Percentiles rank a stretch among this genome's conserved stretches.
phyloP scores from a whole-genome alignment of 2,329 filamentous ascomycete species.

The Stemphylium lycopersici region DNA sequence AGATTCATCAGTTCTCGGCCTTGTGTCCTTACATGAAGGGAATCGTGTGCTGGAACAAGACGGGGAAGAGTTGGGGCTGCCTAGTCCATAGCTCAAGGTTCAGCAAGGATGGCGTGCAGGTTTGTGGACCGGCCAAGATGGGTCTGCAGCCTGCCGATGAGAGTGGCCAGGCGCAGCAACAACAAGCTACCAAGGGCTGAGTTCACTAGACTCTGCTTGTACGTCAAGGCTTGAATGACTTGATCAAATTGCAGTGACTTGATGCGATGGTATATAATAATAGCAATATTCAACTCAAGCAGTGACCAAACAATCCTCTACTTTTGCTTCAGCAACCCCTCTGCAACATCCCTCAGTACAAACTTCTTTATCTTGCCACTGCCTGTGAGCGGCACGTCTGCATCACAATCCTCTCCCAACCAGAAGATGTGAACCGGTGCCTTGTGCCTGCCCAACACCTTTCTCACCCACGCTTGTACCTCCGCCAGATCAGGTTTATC shows the following conservation, averaged over 20 bases:
- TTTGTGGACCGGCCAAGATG: conserved; percentile 51
- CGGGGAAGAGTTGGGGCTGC: conserved; percentile 54
- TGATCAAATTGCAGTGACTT: too few relatives aligned
- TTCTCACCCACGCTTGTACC: conserved; percentile 47
- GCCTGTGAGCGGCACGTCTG: conserved; percentile 50
- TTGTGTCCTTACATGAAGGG: conserved; percentile 64
- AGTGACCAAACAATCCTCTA: background rate
- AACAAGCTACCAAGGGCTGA: conserved; percentile 14
- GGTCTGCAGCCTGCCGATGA: conserved; percentile 43
- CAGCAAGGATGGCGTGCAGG: conserved; percentile 50
- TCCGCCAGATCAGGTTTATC: conserved; percentile 41
- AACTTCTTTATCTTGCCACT: conserved; percentile 56
- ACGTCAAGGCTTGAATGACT: too few relatives aligned
- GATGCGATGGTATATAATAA: too few relatives aligned
- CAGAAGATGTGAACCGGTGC: conserved; percentile 77
- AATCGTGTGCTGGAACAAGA: conserved; percentile 62
- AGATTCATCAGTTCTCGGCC: conserved; percentile 59
- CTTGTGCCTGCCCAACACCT: conserved; percentile 50
- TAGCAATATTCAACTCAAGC: too few relatives aligned
- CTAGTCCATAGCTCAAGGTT: conserved; percentile 56
- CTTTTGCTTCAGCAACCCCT: conserved; percentile 25
- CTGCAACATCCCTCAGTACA: conserved; percentile 39
- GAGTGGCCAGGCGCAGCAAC: conserved; percentile 32
- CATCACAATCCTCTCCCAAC: conserved; percentile 62
- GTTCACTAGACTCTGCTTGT: too few relatives aligned